Base-by-base conservation (phyloP, 192 early-diverging fungal species). In the Coemansia sp. region DNA sequence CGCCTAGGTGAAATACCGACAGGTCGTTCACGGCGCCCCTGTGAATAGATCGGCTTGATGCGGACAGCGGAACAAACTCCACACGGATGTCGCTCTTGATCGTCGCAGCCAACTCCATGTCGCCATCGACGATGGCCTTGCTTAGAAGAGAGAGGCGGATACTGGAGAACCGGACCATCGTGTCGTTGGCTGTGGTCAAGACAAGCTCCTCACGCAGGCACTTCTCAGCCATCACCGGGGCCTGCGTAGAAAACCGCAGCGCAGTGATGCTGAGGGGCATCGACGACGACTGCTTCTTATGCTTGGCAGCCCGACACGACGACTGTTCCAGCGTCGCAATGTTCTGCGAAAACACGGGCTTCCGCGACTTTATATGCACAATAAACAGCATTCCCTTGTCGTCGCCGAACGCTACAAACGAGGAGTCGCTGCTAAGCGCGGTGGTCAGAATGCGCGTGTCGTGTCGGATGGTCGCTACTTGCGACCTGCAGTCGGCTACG, bases 331-430 rank as follows among this genome's bases (percentile, higher is more conserved):
- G 20, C 11, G 53, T 8, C 12, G 40, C 44, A 55, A 79, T 67
- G 2, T 14, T 17, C 50, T 74, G 71, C 2, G 72, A 75, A 39
- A 76, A 83, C 60, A 83, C 75, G 0, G 67, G 56, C 17, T 70
- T 68, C 1, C 76, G 69, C 2, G 71, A 78, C 14, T 59, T 42
- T 1, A 83, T 63, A 45, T 83, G 81, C 7, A 83, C 72, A 46
- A 83, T 83, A 38, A 66, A 77, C 65, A 83, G 64, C 61, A 64
- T 59, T 9, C 81, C 75, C 5, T 55, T 17, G 6, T 40, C 57
- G 39, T 83, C 81, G 43, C 81, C 81, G 61, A 77, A 83, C 4
- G 81, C 81, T 25, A 78, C 72, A 70, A 83, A 83, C 53, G 65
- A 70, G 12, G 76, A 74, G 48, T 67, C 81, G 11, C 50, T 9